Evolutionary conservation across 768 basidiomycete species (phyloP), one percentile per base, ranked within the genome.

Genomic region (Lactifluus pinguis): DNA sequence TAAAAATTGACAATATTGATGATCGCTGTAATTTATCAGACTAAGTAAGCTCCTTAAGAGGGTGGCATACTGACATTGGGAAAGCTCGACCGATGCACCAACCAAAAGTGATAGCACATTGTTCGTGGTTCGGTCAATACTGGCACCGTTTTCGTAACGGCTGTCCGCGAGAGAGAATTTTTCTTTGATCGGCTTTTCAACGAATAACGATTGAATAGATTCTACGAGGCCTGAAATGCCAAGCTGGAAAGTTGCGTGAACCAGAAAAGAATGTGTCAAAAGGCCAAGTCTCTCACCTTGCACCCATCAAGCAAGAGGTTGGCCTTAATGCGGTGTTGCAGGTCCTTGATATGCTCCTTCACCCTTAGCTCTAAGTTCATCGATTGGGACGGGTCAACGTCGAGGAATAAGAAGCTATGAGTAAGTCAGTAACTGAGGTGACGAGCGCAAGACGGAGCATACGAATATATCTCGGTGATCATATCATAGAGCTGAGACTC

Each of bases 381-480:
- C 32, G 83, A 71, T 65, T 83, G 81, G 1, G 80, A 75, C 2
- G 80, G 68, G 54, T 87, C 86, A 21, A 83, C 74, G 54, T 90
- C 83, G 38, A 91, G 78, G 82, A 92, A 92, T 60, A 92, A 74
- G 69, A 80, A 90, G 45, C 89, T 91, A 64, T 4, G 13, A 2
- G 14, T n/a, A 21, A 30, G 19, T 11, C 36, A 17, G 56, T n/a
- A 59, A n/a, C 5, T 21, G 15, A 32, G n/a, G 19, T 15, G 13
- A 49, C 21, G 30, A 21, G 25, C 34, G 39, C 17, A 49, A 53
- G 4, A 57, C 38, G 34, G 2, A 38, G 17, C 83, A 65, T 60
- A 89, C 84, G 81, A 73, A 71, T 90, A 92, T 54, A 92, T 85
- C 21, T 87, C 84, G 29, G 80, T 76, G 8, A 91, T 78, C 42